Base-by-base conservation (phyloP, 768 basidiomycete genomes). In the Termitomyces sp. region DNA sequence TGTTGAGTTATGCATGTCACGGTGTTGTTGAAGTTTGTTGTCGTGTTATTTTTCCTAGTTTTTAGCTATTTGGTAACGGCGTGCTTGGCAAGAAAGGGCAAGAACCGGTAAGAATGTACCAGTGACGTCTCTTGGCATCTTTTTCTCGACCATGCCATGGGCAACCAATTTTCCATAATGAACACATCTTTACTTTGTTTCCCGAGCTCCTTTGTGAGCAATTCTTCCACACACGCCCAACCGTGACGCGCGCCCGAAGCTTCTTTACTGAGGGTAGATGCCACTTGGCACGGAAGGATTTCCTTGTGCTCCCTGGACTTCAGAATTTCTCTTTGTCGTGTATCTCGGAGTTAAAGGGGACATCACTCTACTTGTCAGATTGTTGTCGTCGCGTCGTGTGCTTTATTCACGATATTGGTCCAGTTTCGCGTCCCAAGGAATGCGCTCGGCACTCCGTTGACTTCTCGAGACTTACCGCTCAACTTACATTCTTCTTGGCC, bases 21-120 rank as follows among this genome's bases (percentile, higher is more conserved):
- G n/a, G n/a, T n/a, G n/a, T n/a, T n/a, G n/a, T 27, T 6, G 40
- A 34, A 51, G 14, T 24, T 51, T 36, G 50, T 55, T 55, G 45
- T 39, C 51, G 57, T 39, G 55, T 58, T 62, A 26, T 59, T 53
- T 53, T 20, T 9, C n/a, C 20, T 44, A 53, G 33, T 50, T 12
- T 49, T 50, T 33, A 14, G 12, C 14, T 63, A 39, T 60, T 63
- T 57, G 33, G 48, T 22, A 34, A 34, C 24, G 26, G 56, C 14
- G 26, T 4, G 22, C 47, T 10, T 18, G n/a, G n/a, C n/a, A n/a
- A n/a, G n/a, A n/a, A n/a, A n/a, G n/a, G n/a, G n/a, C n/a, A n/a
- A n/a, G n/a, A n/a, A n/a, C 27, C 9, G 27, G 5, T 30, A 30
- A 30, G 30, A 30, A 30, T 30, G 30, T 7, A 7, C 7, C 30